Evolutionary conservation across 805 yeast genomes (phyloP), one percentile per base, ranked within the genome.

Genomic region (Hemisphaericaspora nanyangensis): DNA sequence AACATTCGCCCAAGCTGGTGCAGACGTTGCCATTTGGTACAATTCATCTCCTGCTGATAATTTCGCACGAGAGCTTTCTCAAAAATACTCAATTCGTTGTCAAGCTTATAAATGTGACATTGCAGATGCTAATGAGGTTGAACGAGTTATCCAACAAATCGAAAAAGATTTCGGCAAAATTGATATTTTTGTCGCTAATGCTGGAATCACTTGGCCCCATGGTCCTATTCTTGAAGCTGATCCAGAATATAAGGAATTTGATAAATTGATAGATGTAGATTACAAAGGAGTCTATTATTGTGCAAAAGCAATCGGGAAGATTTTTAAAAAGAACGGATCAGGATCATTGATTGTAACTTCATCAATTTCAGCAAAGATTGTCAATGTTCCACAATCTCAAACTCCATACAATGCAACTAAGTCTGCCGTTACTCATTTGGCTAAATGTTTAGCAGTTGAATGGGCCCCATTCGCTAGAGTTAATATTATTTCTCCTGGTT

Each of bases 281-380:
- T 67, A 89, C 45, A 82, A 84, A 55, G 88, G 93, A 7, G 85
- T 83, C 33, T 87, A 81, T 67, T 83, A 83, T 63, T 77, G 90
- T 55, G 82, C 95, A 45, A 82, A 83, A 65, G 65, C 74, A 34
- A 75, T 82, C 31, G 96, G 96, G 36, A 68, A 67, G 47, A 70
- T 81, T 42, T 89, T 89, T 73, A 76, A 77, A 60, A 65, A 75
- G 52, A 88, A 84, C 55, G 84, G 85, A 13, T 63, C 62, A 44
- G 72, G 72, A 12, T 82, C 95, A 1, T 69, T 89, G 51, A 78
- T 88, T 50, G 72, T 85, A 62, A 88, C 96, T 3, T 87, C 93
- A 5, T 85, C 95, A 29, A 88, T 88, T 85, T 83, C 93, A 18
- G 96, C 85, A n/a, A 86, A 81, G 63, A 81, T 89, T 52, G 93